phyloP scores from a whole-genome alignment of 2,329 filamentous ascomycete species.

The Botrytis squamosa region DNA sequence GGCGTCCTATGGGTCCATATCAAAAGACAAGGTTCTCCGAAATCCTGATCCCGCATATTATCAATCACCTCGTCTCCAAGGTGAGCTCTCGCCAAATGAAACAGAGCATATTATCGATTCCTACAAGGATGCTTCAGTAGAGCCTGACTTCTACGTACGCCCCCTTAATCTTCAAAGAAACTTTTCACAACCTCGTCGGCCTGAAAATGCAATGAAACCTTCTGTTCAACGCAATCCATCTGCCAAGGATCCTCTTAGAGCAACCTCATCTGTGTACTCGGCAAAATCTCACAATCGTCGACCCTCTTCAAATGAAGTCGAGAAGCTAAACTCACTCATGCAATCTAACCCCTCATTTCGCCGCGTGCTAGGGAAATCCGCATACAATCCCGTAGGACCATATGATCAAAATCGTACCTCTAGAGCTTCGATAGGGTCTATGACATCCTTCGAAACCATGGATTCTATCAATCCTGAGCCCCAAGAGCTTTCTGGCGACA shows the following conservation, averaged over 20 bases:
- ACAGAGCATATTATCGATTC: slow-evolving; percentile 17
- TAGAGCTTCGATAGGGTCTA: slow-evolving; percentile 19
- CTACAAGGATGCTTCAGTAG: slow-evolving; percentile 14
- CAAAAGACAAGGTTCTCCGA: background rate
- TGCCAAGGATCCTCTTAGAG: slow-evolving; percentile 6
- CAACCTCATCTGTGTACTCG: slow-evolving; percentile 12
- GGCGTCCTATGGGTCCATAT: background rate
- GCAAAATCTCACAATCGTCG: background rate
- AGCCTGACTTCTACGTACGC: slow-evolving; percentile 15
- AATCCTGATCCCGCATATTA: slow-evolving; percentile 16
- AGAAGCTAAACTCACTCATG: slow-evolving; percentile 15
- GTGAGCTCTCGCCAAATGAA: slow-evolving; percentile 14
- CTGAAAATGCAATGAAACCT: slow-evolving; percentile 9
- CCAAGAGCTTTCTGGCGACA: slow-evolving; percentile 13
- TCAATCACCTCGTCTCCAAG: background rate
- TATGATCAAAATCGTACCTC: slow-evolving; percentile 30
- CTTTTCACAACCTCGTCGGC: slow-evolving; percentile 20
- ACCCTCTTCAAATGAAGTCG: slow-evolving; percentile 14
- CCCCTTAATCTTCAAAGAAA: slow-evolving; percentile 21
- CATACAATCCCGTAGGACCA: slow-evolving; percentile 30
- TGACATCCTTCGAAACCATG: slow-evolving; percentile 28
- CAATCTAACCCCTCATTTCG: slow-evolving; percentile 21
- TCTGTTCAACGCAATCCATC: background rate
- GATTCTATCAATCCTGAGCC: slow-evolving; percentile 22
- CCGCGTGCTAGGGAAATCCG: slow-evolving; percentile 12